Evolutionary conservation across 305 asterid species (phyloP).

Genomic region (Nicotiana rustica): DNA sequence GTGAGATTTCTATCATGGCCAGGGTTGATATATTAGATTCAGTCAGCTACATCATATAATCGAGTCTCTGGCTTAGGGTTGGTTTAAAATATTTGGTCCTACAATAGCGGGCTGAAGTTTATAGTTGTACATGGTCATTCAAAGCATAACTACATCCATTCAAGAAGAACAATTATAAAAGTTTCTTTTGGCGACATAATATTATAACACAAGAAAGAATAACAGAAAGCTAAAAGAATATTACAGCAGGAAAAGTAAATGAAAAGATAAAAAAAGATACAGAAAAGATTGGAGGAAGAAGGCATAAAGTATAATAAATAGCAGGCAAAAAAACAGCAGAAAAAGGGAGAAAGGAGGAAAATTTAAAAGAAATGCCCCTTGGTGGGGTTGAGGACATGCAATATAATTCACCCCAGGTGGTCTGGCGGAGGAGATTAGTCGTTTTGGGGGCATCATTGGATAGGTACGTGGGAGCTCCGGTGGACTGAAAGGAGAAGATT

Average conservation of each 20-base stretch:
- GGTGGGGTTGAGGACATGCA: background rate
- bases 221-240: background rate
- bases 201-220: conserved; percentile 13
- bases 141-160: background rate
- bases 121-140: background rate
- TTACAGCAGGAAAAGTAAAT: background rate
- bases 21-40: conserved; percentile 2
- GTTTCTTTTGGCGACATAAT: background rate
- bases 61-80: background rate
- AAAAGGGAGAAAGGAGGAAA: background rate
- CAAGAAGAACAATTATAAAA: background rate
- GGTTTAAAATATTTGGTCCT: background rate
- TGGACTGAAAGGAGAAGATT: background rate
- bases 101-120: background rate
- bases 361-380: background rate
- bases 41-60: background rate
- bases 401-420: background rate
- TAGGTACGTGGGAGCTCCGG: conserved; percentile 2
- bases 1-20: background rate
- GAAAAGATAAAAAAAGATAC: no score
- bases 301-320: background rate
- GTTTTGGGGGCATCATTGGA: conserved; percentile 8
- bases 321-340: background rate
- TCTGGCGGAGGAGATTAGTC: background rate
- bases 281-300: background rate